Evolutionary conservation across 176 grass and related monocot genomes (phyloP), one percentile per base, ranked within the genome.

Genomic region (Carex kokanica): DNA sequence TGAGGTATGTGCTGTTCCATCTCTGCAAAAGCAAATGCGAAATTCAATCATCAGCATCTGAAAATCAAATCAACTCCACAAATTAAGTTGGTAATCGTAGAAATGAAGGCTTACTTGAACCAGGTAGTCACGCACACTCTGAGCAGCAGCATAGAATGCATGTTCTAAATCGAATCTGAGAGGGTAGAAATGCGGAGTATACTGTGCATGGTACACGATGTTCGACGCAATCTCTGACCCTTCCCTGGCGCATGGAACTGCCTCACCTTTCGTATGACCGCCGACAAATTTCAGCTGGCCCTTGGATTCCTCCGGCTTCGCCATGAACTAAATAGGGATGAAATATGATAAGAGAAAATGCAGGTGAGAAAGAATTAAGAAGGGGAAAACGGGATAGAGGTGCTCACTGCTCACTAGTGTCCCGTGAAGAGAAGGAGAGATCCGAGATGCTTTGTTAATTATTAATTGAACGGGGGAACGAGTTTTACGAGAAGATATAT

Each of bases 1-100:
- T 89, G 83, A 93, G 2, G 87, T 92, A 99, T 36, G 97, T 99
- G 4, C 90, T 89, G 78, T 95, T 96, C 97, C 97, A 99, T 88
- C 97, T 93, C 97, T 99, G 88, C 29, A 69, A 21, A 32, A 13
- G 36, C 5, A 14, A 63, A 78, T 16, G 7, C 45, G 63, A 18
- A n/a, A 74, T 74, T 89, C 80, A 90, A 85, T 18, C 40, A 31
- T 54, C 34, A 27, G 70, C 32, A 20, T 6, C 25, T 38, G 55
- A 80, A 62, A 59, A 61, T 9, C 6, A 59, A 60, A 60, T 3
- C 41, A 80, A 1, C 36, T 64, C 6, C n/a, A 21, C 53, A 63
- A 54, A 63, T n/a, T 63, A n/a, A 29, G 24, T 60, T 41, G 18
- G 47, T 25, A 81, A 21, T 81, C 17, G 14, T 7, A 81, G 21